phyloP scores from a whole-genome alignment of 2,329 filamentous ascomycete species.

The Curvularia hawaiiensis region DNA sequence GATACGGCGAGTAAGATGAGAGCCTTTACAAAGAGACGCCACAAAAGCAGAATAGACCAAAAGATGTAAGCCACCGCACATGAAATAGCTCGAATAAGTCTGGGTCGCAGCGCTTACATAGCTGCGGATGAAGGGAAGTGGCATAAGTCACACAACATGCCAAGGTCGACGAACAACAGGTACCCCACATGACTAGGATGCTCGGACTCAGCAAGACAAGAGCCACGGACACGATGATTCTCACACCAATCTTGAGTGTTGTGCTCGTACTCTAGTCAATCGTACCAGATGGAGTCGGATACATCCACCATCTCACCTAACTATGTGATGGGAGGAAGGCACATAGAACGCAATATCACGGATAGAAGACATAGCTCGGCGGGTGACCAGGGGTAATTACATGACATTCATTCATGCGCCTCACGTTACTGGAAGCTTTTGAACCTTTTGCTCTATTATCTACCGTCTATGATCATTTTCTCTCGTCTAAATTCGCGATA shows the following conservation, averaged over 20 bases:
- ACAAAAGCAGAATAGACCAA: neutral
- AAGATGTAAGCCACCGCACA: neutral
- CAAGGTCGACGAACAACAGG: neutral
- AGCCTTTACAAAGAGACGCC: neutral
- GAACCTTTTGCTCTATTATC: neutral
- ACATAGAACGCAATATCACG: neutral
- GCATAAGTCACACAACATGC: neutral
- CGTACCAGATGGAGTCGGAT: neutral
- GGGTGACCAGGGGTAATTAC: neutral
- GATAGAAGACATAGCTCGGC: neutral
- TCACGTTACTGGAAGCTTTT: neutral
- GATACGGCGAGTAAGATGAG: neutral
- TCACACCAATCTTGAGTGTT: neutral
- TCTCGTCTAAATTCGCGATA: neutral
- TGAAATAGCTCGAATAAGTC: neutral
- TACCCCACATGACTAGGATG: neutral
- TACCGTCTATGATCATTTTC: neutral
- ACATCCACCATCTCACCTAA: too few relatives aligned
- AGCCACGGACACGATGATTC: neutral
- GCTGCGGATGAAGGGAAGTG: neutral
- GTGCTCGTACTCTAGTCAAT: neutral
- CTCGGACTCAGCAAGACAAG: neutral
- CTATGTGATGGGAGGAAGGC: neutral
- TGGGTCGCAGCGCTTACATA: neutral
- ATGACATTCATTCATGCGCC: neutral